A percentile compares a stretch with the other conserved stretches of the same genome.
These are phyloP conservation scores for Myrmaecium sp. DNA, from an alignment of 2,329 filamentous ascomycete genomes.

Conservation along the genomic window DNA sequence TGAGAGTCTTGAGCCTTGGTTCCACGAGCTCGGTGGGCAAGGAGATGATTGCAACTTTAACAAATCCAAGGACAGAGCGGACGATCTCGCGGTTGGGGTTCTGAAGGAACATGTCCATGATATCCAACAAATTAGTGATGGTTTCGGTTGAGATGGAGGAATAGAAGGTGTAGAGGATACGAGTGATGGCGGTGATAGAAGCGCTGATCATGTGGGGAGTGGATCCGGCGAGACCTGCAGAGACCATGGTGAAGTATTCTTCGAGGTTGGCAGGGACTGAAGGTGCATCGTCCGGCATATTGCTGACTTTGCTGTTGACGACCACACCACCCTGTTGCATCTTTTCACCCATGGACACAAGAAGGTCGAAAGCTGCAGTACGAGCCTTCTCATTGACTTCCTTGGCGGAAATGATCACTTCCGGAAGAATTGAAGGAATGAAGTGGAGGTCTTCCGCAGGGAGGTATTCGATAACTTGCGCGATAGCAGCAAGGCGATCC, in stretches of 20 bases:
- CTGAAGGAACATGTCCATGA: conserved; percentile 89
- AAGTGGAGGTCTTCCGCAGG: conserved; percentile 72
- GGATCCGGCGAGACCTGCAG: conserved; percentile 78
- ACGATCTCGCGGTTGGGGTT: conserved; percentile 97
- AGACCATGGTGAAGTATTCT: conserved; percentile 97
- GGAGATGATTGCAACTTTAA: conserved; percentile 86
- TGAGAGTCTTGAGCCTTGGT: conserved; percentile 56
- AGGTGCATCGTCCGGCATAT: conserved; percentile 70
- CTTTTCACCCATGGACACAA: conserved; percentile 74
- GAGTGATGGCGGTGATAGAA: conserved; percentile 83
- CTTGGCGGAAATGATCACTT: conserved; percentile 92
- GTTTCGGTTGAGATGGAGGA: conserved; percentile 49
- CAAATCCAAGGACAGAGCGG: conserved; percentile 82
- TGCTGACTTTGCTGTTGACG: conserved; percentile 68
- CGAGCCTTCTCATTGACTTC: conserved; percentile 93
- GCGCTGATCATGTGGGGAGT: conserved; percentile 96
- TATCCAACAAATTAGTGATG: conserved; percentile 72
- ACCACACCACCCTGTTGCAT: conserved; percentile 63
- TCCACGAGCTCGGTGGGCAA: conserved; percentile 65
- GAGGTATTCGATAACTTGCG: conserved; percentile 63
- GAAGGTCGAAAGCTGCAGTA: conserved; percentile 73
- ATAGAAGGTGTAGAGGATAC: conserved; percentile 88
- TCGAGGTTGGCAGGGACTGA: conserved; percentile 67
- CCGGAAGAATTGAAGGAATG: conserved; percentile 76
- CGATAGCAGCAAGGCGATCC: conserved; percentile 70